Percentiles rank a stretch among this genome's conserved stretches.
These are phyloP conservation scores for Kwoniella sp. DNA, from an alignment of 768 basidiomycete genomes.

Conservation along the genomic window DNA sequence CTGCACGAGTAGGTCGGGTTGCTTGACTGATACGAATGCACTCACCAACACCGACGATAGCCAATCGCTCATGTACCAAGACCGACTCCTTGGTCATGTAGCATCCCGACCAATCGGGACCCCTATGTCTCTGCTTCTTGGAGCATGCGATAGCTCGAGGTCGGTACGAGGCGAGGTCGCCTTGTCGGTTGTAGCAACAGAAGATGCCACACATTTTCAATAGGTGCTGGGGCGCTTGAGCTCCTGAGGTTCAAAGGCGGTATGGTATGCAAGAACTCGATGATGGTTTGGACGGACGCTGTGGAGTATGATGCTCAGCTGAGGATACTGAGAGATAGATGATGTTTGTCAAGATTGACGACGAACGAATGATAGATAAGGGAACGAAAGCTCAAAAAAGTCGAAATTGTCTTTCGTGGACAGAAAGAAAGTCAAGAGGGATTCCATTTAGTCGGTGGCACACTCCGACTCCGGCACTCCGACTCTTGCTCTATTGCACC, in stretches of 20 bases:
- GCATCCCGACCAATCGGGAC: constrained; percentile 98
- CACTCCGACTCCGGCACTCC: no score
- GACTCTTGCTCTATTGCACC: no score
- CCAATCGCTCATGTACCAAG: constrained; percentile 92
- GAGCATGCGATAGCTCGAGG: constrained; percentile 79
- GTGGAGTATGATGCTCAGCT: no score
- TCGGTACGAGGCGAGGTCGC: constrained; percentile 67
- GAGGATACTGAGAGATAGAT: no score
- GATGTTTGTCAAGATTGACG: no score
- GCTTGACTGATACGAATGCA: no score
- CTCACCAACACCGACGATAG: constrained; percentile 94
- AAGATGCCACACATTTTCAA: constrained; percentile 85
- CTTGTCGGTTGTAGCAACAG: constrained; percentile 77
- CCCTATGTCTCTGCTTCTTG: constrained; percentile 87
- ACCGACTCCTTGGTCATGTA: constrained; percentile 78
- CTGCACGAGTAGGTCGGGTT: no score
- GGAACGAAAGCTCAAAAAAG: not conserved
- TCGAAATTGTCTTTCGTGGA: no score
- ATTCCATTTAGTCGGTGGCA: not conserved
- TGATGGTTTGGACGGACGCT: no score
- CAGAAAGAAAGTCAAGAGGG: no score
- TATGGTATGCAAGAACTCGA: no score
- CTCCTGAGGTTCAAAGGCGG: not conserved
- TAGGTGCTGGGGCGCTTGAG: not conserved
- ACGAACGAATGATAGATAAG: not conserved